Percentiles rank a stretch among this genome's conserved stretches.
Evolutionary conservation across 73 alveolate species (phyloP).

Genomic region (Uronychia binucleata): DNA sequence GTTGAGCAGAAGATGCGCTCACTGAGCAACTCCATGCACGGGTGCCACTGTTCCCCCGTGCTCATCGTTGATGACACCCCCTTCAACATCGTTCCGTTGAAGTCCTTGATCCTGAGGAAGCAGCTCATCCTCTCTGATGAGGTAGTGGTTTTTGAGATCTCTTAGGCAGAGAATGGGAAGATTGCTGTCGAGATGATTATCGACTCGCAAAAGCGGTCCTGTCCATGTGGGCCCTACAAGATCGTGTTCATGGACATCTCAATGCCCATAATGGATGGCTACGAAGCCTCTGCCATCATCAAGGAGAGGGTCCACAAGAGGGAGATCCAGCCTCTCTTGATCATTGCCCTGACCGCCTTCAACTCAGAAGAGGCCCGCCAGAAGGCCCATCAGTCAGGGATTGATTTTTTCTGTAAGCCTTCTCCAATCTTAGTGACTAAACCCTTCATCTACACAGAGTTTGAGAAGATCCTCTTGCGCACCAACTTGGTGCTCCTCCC

Average conservation of each 20-base stretch:
- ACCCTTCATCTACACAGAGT: background rate
- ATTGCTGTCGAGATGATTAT: slow-evolving; percentile 10
- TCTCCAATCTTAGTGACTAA: background rate
- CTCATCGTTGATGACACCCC: slow-evolving; percentile 42
- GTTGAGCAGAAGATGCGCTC: background rate
- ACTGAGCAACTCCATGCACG: background rate
- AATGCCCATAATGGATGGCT: slow-evolving; percentile 52
- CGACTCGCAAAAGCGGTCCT: background rate
- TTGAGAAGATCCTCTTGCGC: background rate
- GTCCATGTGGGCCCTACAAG: slow-evolving; percentile 7
- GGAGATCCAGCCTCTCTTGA: background rate
- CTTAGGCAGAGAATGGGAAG: slow-evolving; percentile 42
- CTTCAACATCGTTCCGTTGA: slow-evolving; percentile 25
- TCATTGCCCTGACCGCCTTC: background rate
- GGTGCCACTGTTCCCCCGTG: slow-evolving; percentile 19
- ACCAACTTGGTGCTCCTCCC: background rate
- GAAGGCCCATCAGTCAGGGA: background rate
- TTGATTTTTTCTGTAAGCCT: background rate
- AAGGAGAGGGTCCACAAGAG: background rate
- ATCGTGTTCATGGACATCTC: slow-evolving; percentile 46
- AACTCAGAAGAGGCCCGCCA: background rate
- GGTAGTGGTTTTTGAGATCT: background rate
- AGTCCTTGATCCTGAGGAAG: slow-evolving; percentile 3
- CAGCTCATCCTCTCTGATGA: background rate
- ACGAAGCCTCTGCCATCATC: slow-evolving; percentile 26